These are phyloP conservation scores for Globisporangium ultimum DNA, from an alignment of 352 stramenopile species.

Conservation along the genomic window DNA sequence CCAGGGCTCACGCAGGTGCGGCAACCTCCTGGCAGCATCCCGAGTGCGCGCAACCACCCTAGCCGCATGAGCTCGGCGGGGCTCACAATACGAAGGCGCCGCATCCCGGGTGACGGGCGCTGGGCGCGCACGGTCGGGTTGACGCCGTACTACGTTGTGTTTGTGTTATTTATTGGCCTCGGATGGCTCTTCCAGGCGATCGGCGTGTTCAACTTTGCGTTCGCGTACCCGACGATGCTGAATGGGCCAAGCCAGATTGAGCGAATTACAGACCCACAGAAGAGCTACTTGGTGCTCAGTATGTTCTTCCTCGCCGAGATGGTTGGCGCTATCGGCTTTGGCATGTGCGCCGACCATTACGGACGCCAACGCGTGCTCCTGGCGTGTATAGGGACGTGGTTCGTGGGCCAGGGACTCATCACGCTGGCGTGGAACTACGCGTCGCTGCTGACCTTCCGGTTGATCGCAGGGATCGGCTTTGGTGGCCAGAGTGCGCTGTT, in stretches of 20 bases:
- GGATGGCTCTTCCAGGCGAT: conserved; percentile 45
- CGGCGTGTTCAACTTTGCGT: conserved; percentile 24
- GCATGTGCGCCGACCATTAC: conserved; percentile 57
- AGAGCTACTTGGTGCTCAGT: conserved; percentile 24
- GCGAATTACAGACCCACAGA: background rate
- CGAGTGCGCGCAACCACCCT: background rate
- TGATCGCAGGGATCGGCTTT: conserved; percentile 41
- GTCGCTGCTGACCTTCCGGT: conserved; percentile 39
- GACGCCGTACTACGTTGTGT: conserved; percentile 40
- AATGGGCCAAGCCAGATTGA: background rate
- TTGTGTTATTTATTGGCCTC: conserved; percentile 43
- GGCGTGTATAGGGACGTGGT: conserved; percentile 28
- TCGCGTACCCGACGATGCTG: conserved; percentile 12
- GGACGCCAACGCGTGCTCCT: conserved; percentile 44
- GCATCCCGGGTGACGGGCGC: conserved; percentile 6
- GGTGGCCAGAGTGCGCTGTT: conserved; percentile 55
- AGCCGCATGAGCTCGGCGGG: conserved; percentile 11
- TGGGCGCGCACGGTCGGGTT: conserved; percentile 32
- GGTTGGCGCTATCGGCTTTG: conserved; percentile 46
- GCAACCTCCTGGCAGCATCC: background rate
- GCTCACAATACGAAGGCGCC: conserved; percentile 20
- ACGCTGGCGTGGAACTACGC: conserved; percentile 28
- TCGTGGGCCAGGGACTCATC: conserved; percentile 40
- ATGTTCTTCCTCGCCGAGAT: conserved; percentile 43
- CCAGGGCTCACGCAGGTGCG: conserved; percentile 3